A percentile compares a stretch with the other conserved stretches of the same genome.
Conservation (phyloP, 2,329 filamentous ascomycete genomes). For the Fusarium continuum region DNA sequence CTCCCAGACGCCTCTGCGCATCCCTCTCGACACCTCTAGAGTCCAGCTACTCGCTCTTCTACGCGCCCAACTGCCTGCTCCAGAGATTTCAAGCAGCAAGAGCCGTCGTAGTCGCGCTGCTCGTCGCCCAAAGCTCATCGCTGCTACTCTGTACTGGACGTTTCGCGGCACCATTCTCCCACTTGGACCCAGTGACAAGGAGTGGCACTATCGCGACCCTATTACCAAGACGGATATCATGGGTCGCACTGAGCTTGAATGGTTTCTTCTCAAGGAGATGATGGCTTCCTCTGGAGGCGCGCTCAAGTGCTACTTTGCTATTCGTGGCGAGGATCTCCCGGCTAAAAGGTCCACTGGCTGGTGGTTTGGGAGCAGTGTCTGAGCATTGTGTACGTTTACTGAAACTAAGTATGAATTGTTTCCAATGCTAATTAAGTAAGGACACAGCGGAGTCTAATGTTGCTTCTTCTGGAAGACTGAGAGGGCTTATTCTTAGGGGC, state of each 20-base stretch:
- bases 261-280: conserved; percentile 44
- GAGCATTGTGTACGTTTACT: neutral
- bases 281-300: conserved; percentile 37
- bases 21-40: conserved; percentile 34
- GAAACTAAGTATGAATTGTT: neutral
- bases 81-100: conserved; percentile 2
- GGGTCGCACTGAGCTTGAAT: conserved; percentile 39
- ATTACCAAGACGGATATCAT: conserved; percentile 42
- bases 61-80: conserved; percentile 30
- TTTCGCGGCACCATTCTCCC: conserved; percentile 39
- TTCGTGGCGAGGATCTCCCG: conserved; percentile 27
- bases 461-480: neutral
- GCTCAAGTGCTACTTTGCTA: conserved; percentile 41
- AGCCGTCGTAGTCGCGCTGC: neutral
- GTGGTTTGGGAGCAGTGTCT: conserved; percentile 32
- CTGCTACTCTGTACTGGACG: conserved; percentile 39
- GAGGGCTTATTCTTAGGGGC: neutral
- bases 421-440: neutral
- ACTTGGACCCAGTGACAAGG: conserved; percentile 31
- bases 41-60: conserved; percentile 41
- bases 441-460: neutral
- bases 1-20: no score
- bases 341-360: conserved; percentile 23
- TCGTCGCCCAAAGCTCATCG: conserved; percentile 34
- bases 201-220: conserved; percentile 42